Base-by-base conservation (phyloP, 148 eudicot genomes). In the Amaranthus hypochondriacus region DNA sequence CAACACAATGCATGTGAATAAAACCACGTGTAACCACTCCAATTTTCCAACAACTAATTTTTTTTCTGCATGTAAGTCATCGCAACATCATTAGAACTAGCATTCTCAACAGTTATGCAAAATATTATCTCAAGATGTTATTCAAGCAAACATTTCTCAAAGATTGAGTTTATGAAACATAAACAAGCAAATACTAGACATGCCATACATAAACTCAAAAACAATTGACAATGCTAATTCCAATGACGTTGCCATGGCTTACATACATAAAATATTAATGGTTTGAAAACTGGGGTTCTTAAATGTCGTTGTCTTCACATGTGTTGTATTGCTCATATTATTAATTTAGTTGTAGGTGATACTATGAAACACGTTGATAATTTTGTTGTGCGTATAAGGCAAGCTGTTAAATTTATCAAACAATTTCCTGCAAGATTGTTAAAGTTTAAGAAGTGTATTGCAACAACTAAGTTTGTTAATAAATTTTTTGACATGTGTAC, bases 401-500 rank as follows among this genome's bases (percentile, higher is more conserved):
- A 58, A 47, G 78, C 58, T 2, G 50, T 28, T 28, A 28, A 2
- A 2, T 28, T 28, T 28, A 28, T 28, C 39, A 28, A 28, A 28
- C 39, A 2, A 46, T 75, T 73, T 56, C 46, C 65, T 21, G 2
- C 4, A 14, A 21, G 73, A 48, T 49, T 47, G 47, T 9, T 4
- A 28, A 57, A 44, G 47, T 75, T 68, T 50, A 48, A 67, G 12
- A 48, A 68, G 9, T 68, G 73, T 75, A 66, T 48, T 14, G 56
- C 39, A 67, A 44, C 39, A 28, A 0, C 49, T n/a, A 14, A 58
- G 58, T 15, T 57, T 57, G 3, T 15, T 4, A 51, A 49, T 9
- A 68, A 58, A 39, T 68, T 48, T 18, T 66, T 75, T 18, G 73
- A 75, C 68, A 58, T 75, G 42, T 66, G 48, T 6, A 68, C 78